Percentiles rank a stretch among this genome's conserved stretches.
Evolutionary conservation across 2,329 filamentous ascomycete species (phyloP).

Genomic region (Chrysosporium keratinophilum): DNA sequence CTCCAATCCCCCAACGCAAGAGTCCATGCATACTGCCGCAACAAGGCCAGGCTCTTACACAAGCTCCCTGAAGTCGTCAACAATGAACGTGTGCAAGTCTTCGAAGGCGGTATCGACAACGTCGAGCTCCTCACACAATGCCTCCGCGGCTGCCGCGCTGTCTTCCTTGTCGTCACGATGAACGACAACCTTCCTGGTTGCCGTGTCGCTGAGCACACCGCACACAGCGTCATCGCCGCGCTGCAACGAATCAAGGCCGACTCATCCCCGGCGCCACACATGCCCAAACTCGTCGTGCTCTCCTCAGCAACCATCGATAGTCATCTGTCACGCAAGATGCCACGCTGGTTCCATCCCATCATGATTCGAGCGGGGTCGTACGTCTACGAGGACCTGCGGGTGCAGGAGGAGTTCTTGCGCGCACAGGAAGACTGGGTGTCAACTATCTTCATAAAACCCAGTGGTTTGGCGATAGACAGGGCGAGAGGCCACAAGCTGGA

Average conservation of each 20-base stretch:
- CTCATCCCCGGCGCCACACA: neutral
- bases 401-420: constrained; percentile 18
- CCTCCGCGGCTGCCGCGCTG: constrained; percentile 27
- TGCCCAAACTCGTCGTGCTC: constrained; percentile 38
- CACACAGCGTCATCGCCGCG: constrained; percentile 29
- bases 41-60: constrained; percentile 30
- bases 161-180: constrained; percentile 35
- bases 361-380: constrained; percentile 16
- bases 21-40: constrained; percentile 40
- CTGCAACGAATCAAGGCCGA: constrained; percentile 23
- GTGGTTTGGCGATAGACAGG: constrained; percentile 18
- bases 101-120: constrained; percentile 36
- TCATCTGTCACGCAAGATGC: constrained; percentile 27
- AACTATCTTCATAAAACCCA: constrained; percentile 22
- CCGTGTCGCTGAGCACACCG: constrained; percentile 30
- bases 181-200: constrained; percentile 39
- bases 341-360: constrained; percentile 14
- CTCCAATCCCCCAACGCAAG: constrained; percentile 23
- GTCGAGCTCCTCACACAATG: constrained; percentile 30
- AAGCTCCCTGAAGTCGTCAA: constrained; percentile 27
- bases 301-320: constrained; percentile 36
- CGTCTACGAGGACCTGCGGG: constrained; percentile 18
- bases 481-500: constrained; percentile 35
- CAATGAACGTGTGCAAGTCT: constrained; percentile 31
- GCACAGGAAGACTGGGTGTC: constrained; percentile 19